Evolutionary conservation across 2,329 filamentous ascomycete genomes (phyloP).

Genomic region (Calonectria naviculata): DNA sequence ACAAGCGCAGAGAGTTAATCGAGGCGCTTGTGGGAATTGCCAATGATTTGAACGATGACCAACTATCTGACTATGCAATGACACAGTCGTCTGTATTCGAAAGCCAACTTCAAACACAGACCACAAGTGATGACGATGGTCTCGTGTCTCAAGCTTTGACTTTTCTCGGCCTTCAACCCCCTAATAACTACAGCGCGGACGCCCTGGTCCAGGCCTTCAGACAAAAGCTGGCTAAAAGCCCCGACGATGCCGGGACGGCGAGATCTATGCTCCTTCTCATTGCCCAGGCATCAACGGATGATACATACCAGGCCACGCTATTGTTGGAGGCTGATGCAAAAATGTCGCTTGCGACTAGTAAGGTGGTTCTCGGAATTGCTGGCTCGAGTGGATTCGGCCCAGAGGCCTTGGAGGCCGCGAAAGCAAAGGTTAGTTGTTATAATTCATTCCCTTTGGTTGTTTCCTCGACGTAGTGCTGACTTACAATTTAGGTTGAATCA

Average conservation of each 20-base stretch:
- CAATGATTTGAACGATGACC: slow-evolving; percentile 48
- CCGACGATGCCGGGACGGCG: slow-evolving; percentile 44
- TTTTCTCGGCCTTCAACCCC: slow-evolving; percentile 48
- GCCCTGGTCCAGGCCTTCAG: slow-evolving; percentile 49
- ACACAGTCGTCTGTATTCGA: slow-evolving; percentile 53
- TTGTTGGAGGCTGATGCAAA: slow-evolving; percentile 48
- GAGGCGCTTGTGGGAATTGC: slow-evolving; percentile 48
- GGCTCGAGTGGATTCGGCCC: slow-evolving; percentile 37
- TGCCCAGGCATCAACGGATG: slow-evolving; percentile 47
- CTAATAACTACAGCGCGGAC: slow-evolving; percentile 49
- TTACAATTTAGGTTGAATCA: slow-evolving; percentile 36
- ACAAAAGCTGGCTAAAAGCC: slow-evolving; percentile 45
- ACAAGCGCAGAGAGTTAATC: slow-evolving; percentile 43
- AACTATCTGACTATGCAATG: slow-evolving; percentile 50
- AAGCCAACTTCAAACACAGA: slow-evolving; percentile 45
- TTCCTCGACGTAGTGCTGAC: slow-evolving; percentile 19
- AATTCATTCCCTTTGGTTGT: neutral
- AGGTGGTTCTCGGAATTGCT: slow-evolving; percentile 44
- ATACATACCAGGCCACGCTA: slow-evolving; percentile 46
- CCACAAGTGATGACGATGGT: slow-evolving; percentile 43
- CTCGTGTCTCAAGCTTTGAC: slow-evolving; percentile 46
- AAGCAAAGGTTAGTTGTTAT: slow-evolving; percentile 39
- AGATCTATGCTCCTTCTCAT: slow-evolving; percentile 48
- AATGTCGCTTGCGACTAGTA: slow-evolving; percentile 49
- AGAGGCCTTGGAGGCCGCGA: slow-evolving; percentile 38